These are phyloP conservation scores for Herpetospermum pedunculosum DNA, from an alignment of 306 rosid genomes.

Conservation along the genomic window DNA sequence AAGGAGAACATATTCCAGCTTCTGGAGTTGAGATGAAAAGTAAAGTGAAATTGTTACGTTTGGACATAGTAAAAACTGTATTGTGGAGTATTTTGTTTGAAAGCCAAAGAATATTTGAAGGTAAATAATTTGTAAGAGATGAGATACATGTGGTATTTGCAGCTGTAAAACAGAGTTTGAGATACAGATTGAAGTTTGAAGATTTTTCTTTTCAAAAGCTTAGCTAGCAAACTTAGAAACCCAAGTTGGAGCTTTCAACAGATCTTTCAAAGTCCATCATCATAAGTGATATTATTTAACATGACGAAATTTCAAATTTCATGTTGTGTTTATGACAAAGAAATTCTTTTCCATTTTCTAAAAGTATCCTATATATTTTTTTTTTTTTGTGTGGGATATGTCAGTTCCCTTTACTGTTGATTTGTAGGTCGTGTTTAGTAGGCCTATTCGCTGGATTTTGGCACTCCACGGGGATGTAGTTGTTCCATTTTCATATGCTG, in stretches of 20 bases:
- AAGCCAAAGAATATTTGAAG: no score
- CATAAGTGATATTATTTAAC: background rate
- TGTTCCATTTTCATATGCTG: constrained; percentile 79
- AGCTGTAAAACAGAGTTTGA: background rate
- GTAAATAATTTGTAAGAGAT: no score
- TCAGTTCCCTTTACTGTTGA: constrained; percentile 11
- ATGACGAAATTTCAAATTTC: background rate
- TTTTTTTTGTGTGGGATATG: background rate
- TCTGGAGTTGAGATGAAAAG: no score
- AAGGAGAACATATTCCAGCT: no score
- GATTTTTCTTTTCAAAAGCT: background rate
- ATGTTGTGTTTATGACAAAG: background rate
- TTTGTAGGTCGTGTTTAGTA: constrained; percentile 74
- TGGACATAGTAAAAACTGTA: no score
- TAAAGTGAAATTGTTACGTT: no score
- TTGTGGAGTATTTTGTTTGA: no score
- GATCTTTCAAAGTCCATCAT: background rate
- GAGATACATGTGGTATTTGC: background rate
- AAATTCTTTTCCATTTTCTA: background rate
- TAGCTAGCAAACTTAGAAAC: background rate
- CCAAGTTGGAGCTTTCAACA: background rate
- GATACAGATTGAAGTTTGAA: background rate
- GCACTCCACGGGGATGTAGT: constrained; percentile 73
- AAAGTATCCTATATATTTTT: background rate
- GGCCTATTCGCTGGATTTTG: constrained; percentile 93